phyloP scores from a whole-genome alignment of 2,329 filamentous ascomycete species.

The Lachnellula hyalina region DNA sequence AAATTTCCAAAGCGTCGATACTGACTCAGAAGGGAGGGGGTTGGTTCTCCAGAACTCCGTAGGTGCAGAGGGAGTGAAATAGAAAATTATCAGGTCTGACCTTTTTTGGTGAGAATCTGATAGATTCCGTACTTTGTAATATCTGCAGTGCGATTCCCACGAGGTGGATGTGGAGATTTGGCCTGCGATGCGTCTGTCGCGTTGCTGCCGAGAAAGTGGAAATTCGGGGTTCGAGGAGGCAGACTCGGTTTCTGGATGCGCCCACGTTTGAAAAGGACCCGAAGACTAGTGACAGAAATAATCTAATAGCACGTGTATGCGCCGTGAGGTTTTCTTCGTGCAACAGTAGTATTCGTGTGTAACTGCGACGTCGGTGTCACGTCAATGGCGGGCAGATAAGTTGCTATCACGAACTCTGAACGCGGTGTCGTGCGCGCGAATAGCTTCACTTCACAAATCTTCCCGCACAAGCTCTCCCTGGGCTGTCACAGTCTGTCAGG shows the following conservation, averaged over 20 bases:
- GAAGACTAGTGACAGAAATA: conserved; percentile 7
- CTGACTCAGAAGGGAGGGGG: conserved; percentile 11
- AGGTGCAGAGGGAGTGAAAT: conserved; percentile 7
- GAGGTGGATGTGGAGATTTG: conserved; percentile 6
- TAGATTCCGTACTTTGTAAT: neutral
- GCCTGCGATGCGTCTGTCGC: neutral
- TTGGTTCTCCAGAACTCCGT: neutral
- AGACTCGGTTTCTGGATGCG: conserved; percentile 11
- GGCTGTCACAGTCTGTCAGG: too few species aligned
- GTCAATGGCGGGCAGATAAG: conserved; percentile 6
- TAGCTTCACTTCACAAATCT: conserved; percentile 16
- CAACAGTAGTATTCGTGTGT: neutral
- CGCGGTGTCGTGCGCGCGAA: conserved; percentile 8
- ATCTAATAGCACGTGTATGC: conserved; percentile 17
- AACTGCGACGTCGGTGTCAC: conserved; percentile 12
- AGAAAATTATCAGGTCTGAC: conserved; percentile 17
- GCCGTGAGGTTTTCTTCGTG: conserved; percentile 7
- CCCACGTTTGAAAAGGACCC: conserved; percentile 7
- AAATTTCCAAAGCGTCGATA: conserved; percentile 8
- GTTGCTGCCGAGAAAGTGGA: conserved; percentile 3
- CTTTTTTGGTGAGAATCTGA: conserved; percentile 4
- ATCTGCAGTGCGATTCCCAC: conserved; percentile 1
- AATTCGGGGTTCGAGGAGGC: neutral
- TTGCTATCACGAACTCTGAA: neutral
- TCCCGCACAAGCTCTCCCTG: neutral